Evolutionary conservation across 305 asterid genomes (phyloP), one percentile per base, ranked within the genome.

Genomic region (Galium porrigens): DNA sequence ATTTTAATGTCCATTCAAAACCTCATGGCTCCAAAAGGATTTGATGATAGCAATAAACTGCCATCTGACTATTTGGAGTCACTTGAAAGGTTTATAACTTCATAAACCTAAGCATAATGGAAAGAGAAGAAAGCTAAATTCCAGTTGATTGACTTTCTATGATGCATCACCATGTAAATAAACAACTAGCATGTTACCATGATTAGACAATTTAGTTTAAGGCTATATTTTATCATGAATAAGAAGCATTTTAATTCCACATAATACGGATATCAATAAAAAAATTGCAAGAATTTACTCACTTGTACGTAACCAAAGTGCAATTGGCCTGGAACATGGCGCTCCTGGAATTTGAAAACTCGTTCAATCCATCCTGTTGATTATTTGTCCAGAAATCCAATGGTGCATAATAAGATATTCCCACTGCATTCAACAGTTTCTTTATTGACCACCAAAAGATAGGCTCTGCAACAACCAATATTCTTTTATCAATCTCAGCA

Each of bases 271-370:
- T 39, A 60, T 39, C 15, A 70, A 39, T 72, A 68, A 63, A 72
- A 6, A 6, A 56, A 55, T 57, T 27, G 64, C 46, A 64, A 27
- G 39, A 73, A 61, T 39, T 67, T 65, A 81, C 92, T 81, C 79
- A 85, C 92, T 85, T 80, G 65, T 63, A 78, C 54, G 88, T 73
- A 37, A 78, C 80, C 77, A 85, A 78, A 68, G 82, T 81, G 79
- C 88, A 85, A 39, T 78, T 80, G 14, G 81, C 70, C 63, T 41
- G 56, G 59, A 71, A 77, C 69, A 71, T 69, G 61, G 70, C 20
- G 65, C 79, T 74, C 30, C 41, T 12, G 32, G 70, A 56, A 67
- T 72, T 83, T 32, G 68, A 54, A 68, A 73, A 68, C 67, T 66
- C 76, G 62, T 27, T 46, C 59, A 73, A 25, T 3, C 22, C 66